These are phyloP conservation scores for Didymosphaeria variabile DNA, from an alignment of 2,329 filamentous ascomycete genomes.

Conservation along the genomic window DNA sequence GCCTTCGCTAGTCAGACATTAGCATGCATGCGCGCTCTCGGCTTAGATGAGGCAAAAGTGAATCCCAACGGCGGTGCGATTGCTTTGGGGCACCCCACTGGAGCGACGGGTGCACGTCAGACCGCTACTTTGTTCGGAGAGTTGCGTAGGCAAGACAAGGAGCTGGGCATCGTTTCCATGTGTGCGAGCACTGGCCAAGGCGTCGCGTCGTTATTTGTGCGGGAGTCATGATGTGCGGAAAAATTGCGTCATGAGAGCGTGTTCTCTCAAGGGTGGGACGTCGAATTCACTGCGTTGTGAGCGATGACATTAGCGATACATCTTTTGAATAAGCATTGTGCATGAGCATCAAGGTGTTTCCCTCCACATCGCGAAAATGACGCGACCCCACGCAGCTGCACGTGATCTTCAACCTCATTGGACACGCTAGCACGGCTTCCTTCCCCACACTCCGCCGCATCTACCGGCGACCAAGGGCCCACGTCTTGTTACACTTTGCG, in stretches of 20 bases:
- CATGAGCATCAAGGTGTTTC: not conserved
- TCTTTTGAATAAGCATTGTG: not conserved
- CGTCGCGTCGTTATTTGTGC: slow-evolving; percentile 43
- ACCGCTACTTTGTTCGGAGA: slow-evolving; percentile 82
- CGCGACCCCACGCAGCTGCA: slow-evolving; percentile 2
- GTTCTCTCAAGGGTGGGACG: not conserved
- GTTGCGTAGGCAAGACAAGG: slow-evolving; percentile 71
- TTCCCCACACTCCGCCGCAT: slow-evolving; percentile 42
- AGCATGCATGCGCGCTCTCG: slow-evolving; percentile 76
- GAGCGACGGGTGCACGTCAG: slow-evolving; percentile 77
- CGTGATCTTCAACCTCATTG: slow-evolving; percentile 10
- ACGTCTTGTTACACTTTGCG: slow-evolving; percentile 25
- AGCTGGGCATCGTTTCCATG: slow-evolving; percentile 90
- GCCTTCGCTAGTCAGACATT: slow-evolving; percentile 97
- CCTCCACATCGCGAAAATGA: slow-evolving; percentile 5
- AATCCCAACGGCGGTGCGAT: slow-evolving; percentile 84
- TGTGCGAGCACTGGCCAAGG: slow-evolving; percentile 60
- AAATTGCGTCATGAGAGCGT: too few species aligned
- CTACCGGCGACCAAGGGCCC: slow-evolving; percentile 26
- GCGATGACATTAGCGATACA: not conserved
- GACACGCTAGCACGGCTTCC: slow-evolving; percentile 7
- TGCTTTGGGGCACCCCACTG: slow-evolving; percentile 81
- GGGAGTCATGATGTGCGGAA: slow-evolving; percentile 30
- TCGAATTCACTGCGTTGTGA: not conserved
- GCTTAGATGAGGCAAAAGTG: slow-evolving; percentile 77